Percentiles rank a stretch among this genome's conserved stretches.
Evolutionary conservation across 495 filamentous ascomycete species (phyloP).

Genomic region (Xylaria venustula): DNA sequence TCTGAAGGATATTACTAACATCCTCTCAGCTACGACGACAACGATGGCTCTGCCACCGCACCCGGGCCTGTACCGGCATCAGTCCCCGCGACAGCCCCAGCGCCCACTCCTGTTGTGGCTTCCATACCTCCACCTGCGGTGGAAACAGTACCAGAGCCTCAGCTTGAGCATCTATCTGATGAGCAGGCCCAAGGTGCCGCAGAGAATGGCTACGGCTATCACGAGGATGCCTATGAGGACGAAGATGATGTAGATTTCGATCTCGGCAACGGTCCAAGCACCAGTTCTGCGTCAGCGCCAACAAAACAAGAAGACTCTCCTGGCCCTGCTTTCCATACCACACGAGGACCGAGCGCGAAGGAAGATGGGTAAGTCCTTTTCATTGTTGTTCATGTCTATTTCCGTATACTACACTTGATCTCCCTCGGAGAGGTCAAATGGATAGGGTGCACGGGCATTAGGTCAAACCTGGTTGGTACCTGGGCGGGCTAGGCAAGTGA

Average conservation of each 20-base stretch:
- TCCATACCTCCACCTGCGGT: constrained; percentile 13
- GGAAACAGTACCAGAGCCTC: constrained; percentile 16
- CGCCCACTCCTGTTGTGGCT: constrained; percentile 11
- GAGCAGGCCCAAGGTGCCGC: constrained; percentile 29
- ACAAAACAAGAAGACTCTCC: constrained; percentile 34
- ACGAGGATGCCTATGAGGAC: constrained; percentile 51
- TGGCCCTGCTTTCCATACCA: constrained; percentile 29
- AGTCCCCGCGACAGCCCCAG: constrained; percentile 19
- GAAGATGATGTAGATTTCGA: constrained; percentile 65
- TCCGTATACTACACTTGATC: constrained; percentile 10
- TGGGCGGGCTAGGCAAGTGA: constrained; percentile 7
- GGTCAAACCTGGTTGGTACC: constrained; percentile 3
- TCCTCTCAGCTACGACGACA: constrained; percentile 76
- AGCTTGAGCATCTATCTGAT: constrained; percentile 16
- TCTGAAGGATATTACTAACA: neutral
- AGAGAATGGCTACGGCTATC: constrained; percentile 54
- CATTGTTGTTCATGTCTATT: constrained; percentile 30
- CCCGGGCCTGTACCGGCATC: constrained; percentile 31
- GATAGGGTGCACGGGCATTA: neutral
- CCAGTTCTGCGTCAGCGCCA: constrained; percentile 27
- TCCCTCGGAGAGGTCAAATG: neutral
- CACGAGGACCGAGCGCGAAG: constrained; percentile 70
- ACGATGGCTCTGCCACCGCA: constrained; percentile 50
- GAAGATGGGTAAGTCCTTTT: constrained; percentile 96
- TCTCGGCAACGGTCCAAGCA: constrained; percentile 45